These are phyloP conservation scores for Diplodia mutila DNA, from an alignment of 2,329 filamentous ascomycete species.

Conservation along the genomic window DNA sequence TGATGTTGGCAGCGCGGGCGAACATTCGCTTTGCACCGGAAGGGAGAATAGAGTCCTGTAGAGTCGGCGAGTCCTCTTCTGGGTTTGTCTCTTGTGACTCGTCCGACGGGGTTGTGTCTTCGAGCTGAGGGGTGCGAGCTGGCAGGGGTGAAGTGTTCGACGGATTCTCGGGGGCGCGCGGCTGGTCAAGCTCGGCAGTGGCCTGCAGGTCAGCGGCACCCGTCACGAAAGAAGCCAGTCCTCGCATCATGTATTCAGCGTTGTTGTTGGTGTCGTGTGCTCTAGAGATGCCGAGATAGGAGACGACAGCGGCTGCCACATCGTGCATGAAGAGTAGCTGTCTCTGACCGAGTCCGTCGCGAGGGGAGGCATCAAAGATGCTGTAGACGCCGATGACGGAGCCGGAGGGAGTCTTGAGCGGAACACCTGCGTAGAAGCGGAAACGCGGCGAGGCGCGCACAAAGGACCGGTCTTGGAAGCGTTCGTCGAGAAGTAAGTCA, in stretches of 20 bases:
- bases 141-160: not conserved
- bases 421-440: slow-evolving; percentile 37
- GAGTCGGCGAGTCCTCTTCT: not conserved
- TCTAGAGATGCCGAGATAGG: slow-evolving; percentile 31
- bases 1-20: slow-evolving; percentile 38
- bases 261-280: slow-evolving; percentile 30
- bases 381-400: slow-evolving; percentile 33
- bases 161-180: not conserved
- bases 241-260: slow-evolving; percentile 38
- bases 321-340: slow-evolving; percentile 38
- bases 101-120: not conserved
- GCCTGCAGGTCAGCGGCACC: slow-evolving; percentile 18
- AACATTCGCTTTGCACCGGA: slow-evolving; percentile 37
- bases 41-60: slow-evolving; percentile 39
- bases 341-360: slow-evolving; percentile 29
- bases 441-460: slow-evolving; percentile 4
- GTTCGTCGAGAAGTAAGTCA: not conserved
- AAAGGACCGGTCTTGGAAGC: slow-evolving; percentile 28
- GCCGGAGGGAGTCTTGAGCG: slow-evolving; percentile 33
- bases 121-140: not conserved
- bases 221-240: slow-evolving; percentile 35
- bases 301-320: slow-evolving; percentile 33
- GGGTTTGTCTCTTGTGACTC: not conserved
- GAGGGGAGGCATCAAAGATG: slow-evolving; percentile 34
- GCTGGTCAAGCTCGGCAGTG: not conserved